Base-by-base conservation (phyloP, 257 asterid genomes). In the Scutellaria galericulata region DNA sequence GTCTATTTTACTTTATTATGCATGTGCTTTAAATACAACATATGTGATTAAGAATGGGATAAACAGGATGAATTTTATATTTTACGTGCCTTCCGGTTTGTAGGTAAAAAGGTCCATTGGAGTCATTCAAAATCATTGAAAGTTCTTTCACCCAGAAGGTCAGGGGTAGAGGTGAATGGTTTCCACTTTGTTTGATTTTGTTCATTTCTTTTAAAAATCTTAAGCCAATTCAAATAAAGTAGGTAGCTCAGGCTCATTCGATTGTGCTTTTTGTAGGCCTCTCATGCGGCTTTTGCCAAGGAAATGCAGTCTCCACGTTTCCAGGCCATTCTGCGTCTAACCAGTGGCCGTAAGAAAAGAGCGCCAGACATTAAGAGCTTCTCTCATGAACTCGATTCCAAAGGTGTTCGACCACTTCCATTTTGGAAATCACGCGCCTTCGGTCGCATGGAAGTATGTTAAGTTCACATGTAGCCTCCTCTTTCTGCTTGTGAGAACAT, bases 221-320 rank as follows among this genome's bases (percentile, higher is more conserved):
- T 10, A 51, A 54, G 37, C 72, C 51, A 74, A 64, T 64, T 69
- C 52, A 57, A 62, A 58, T 68, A 53, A 68, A 27, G 53, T 76
- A 66, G 70, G 61, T 72, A 55, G 67, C 80, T 77, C 63, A 76
- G 75, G 71, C 73, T 67, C 66, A 66, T 71, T 73, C 20, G 57
- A 50, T 79, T 68, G 66, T 79, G 62, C 83, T 82, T 74, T 63
- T 56, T 85, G 86, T 77, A 91, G 99, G 95, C 90, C 70, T 82
- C 79, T 75, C 80, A 84, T 78, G 89, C 88, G 64, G 82, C 93
- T 79, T 86, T 83, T 61, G 85, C 87, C 80, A 95, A 88, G 85
- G 99, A 95, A 88, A 83, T 90, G 84, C 96, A 90, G 78, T 95
- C 99, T 73, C 99, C 99, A 24, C 91, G 99, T 59, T 90, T 86